Evolutionary conservation across 768 basidiomycete genomes (phyloP).

Genomic region (Hericium erinaceus): DNA sequence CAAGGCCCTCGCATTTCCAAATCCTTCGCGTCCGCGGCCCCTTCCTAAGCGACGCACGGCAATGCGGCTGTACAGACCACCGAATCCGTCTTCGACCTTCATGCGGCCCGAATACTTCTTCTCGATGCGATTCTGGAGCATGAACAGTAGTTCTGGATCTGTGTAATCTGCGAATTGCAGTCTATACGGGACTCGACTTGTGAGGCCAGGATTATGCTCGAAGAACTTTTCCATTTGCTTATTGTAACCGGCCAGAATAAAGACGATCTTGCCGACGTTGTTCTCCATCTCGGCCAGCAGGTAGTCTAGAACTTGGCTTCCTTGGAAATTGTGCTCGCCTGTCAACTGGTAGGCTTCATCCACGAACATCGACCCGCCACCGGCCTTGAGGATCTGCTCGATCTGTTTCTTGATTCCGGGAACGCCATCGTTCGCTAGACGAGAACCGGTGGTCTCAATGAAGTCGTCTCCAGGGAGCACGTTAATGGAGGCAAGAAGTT

Average conservation of each 20-base stretch:
- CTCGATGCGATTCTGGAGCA: conserved; percentile 40
- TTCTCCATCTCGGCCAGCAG: conserved; percentile 73
- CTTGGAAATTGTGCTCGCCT: conserved; percentile 35
- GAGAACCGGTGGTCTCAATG: conserved; percentile 55
- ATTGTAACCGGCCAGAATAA: conserved; percentile 63
- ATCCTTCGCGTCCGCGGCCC: conserved; percentile 49
- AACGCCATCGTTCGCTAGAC: conserved; percentile 49
- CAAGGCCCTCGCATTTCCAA: conserved; percentile 60
- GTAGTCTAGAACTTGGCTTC: conserved; percentile 56
- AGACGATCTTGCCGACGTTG: conserved; percentile 50
- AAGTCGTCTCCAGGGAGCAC: conserved; percentile 46
- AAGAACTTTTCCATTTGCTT: conserved; percentile 73
- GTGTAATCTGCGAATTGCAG: conserved; percentile 55
- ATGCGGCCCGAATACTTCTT: conserved; percentile 40
- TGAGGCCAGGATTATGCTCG: conserved; percentile 63
- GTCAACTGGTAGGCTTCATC: conserved; percentile 69
- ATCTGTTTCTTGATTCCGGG: conserved; percentile 40
- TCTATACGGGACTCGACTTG: conserved; percentile 56
- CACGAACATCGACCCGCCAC: conserved; percentile 59
- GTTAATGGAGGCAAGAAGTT: conserved; percentile 46
- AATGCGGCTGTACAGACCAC: conserved; percentile 47
- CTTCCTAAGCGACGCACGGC: conserved; percentile 51
- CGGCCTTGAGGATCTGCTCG: conserved; percentile 35
- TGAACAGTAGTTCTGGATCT: conserved; percentile 44
- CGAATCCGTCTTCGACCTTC: conserved; percentile 41